phyloP scores from a whole-genome alignment of 1,139 yeast species.

The Candida tropicalis region DNA sequence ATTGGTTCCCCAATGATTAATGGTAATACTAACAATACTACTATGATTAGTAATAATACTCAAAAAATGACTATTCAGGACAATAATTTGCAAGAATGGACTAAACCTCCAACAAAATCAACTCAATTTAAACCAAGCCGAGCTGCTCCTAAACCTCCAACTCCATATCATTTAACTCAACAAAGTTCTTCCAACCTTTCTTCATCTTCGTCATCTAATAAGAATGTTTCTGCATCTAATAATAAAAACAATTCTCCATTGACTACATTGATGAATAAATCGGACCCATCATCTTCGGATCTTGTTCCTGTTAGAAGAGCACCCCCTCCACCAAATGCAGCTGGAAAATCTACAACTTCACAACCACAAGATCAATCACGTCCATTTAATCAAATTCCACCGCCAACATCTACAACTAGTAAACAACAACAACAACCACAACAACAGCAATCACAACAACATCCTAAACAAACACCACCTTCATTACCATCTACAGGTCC shows the following conservation, averaged over 20 bases:
- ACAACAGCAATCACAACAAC: too few species aligned
- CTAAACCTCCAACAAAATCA: conserved; percentile 34
- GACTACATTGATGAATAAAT: conserved; percentile 33
- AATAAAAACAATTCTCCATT: too few species aligned
- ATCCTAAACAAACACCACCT: conserved; percentile 39
- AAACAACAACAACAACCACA: too few species aligned
- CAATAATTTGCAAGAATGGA: conserved; percentile 40
- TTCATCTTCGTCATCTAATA: conserved; percentile 2
- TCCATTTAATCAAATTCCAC: conserved; percentile 15
- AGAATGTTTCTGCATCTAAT: too few species aligned
- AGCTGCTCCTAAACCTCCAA: conserved; percentile 49
- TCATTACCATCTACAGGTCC: conserved; percentile 26
- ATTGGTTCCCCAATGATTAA: conserved; percentile 24
- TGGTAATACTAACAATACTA: conserved; percentile 7
- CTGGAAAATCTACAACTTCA: conserved; percentile 10
- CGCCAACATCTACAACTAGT: too few species aligned
- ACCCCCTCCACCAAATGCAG: conserved; percentile 52
- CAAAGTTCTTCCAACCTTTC: conserved; percentile 4
- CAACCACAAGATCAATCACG: conserved; percentile 6
- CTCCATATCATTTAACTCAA: conserved; percentile 41
- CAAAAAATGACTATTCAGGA: conserved; percentile 5
- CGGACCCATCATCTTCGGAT: conserved; percentile 23
- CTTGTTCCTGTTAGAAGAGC: conserved; percentile 56
- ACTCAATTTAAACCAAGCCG: conserved; percentile 40
- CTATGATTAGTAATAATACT: not conserved